Conservation (phyloP, 179 eudicot genomes). For the Amaranthus tricolor region DNA sequence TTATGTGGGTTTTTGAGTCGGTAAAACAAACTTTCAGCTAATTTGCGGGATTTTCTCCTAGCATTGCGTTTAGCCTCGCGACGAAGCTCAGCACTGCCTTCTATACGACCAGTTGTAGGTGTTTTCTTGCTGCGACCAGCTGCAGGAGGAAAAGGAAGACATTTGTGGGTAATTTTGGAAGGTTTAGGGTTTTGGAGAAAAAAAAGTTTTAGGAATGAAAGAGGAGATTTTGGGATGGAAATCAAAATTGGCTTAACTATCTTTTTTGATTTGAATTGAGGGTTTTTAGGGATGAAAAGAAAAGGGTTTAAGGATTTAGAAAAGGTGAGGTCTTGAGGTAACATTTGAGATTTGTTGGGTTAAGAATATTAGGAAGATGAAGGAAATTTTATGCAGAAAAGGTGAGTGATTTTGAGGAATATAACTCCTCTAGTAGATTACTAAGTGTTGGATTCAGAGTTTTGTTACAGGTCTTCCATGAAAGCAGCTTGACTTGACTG, state of each 20-base stretch:
- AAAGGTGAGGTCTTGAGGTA: slow-evolving; percentile 37
- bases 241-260: slow-evolving; percentile 27
- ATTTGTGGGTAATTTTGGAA: slow-evolving; percentile 14
- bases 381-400: background rate
- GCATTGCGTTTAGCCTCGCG: slow-evolving; percentile 70
- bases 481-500: no score
- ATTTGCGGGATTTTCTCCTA: slow-evolving; percentile 46
- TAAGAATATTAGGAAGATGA: background rate
- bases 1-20: slow-evolving; percentile 79
- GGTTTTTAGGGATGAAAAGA: slow-evolving; percentile 27
- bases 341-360: slow-evolving; percentile 17
- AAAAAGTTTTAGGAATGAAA: slow-evolving; percentile 14
- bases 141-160: slow-evolving; percentile 43
- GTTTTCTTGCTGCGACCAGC: slow-evolving; percentile 85
- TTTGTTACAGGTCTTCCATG: no score
- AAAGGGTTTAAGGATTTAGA: slow-evolving; percentile 54
- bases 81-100: slow-evolving; percentile 74
- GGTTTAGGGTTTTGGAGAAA: slow-evolving; percentile 22
- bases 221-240: slow-evolving; percentile 21
- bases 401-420: background rate
- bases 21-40: slow-evolving; percentile 80
- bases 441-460: no score
- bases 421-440: no score
- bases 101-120: slow-evolving; percentile 55
- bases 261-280: slow-evolving; percentile 28